Evolutionary conservation across 1,139 yeast genomes (phyloP).

Genomic region (Candida buenavistaensis): DNA sequence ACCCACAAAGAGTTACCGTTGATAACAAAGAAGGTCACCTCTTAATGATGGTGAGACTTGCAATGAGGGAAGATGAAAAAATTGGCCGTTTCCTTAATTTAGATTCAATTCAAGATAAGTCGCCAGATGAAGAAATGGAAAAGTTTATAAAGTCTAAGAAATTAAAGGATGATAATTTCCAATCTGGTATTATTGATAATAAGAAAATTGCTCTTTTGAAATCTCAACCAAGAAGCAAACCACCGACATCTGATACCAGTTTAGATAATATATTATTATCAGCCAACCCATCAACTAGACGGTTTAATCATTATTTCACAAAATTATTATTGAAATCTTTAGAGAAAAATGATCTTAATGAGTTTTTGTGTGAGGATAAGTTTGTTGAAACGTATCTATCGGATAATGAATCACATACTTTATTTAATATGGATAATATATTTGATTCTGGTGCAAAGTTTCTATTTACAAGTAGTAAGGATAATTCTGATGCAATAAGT

Average conservation of each 20-base stretch:
- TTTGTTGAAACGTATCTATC: conserved; percentile 31
- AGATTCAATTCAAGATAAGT: conserved; percentile 3
- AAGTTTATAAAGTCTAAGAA: conserved; percentile 12
- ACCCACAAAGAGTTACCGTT: conserved; percentile 42
- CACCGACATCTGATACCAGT: conserved; percentile 6
- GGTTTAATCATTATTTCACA: conserved; percentile 27
- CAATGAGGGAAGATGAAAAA: conserved; percentile 78
- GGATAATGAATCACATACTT: conserved; percentile 20
- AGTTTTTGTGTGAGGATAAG: conserved; percentile 24
- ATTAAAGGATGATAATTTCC: conserved; percentile 9
- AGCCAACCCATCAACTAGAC: conserved; percentile 32
- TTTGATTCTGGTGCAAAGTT: conserved; percentile 19
- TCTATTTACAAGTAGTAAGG: conserved; percentile 7
- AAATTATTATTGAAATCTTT: conserved; percentile 28
- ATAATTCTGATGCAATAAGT: conserved; percentile 3
- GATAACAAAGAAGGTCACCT: conserved; percentile 23
- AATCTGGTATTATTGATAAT: conserved; percentile 9
- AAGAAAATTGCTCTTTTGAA: conserved; percentile 9
- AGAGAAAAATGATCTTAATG: conserved; percentile 19
- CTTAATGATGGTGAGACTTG: conserved; percentile 51
- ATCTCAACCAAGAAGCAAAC: conserved; percentile 10
- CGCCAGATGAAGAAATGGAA: conserved; percentile 13
- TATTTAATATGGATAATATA: conserved; percentile 34
- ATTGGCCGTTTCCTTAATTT: conserved; percentile 60
- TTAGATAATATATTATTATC: conserved; percentile 21